Base-by-base conservation (phyloP, 306 rosid genomes). In the Herpetospermum pedunculosum region DNA sequence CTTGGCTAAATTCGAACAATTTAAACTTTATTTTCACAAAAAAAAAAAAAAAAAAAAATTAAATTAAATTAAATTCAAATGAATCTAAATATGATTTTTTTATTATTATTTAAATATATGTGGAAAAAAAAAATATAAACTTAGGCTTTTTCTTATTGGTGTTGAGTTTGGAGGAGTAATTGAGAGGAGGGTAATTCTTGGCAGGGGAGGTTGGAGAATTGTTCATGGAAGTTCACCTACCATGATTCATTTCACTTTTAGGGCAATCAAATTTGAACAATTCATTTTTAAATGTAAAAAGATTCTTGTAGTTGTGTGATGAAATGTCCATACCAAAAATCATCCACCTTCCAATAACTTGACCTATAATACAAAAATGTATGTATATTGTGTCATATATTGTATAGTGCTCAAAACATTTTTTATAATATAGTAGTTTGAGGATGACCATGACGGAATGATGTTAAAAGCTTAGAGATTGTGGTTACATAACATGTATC, bases 201-300 rank as follows among this genome's bases (percentile, higher is more conserved):
- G 14, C n/a, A 19, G 5, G n/a, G 26, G 19, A 19, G 71, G 47
- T 64, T 21, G 71, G 23, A 19, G 29, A 55, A 35, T 64, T 64
- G 48, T 64, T 64, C 30, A 37, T 64, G 49, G 71, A 64, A 64
- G 48, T 64, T 64, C 26, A 37, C 71, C 47, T 37, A 64, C 71
- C 47, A 34, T 63, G 47, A 5, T 19, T 35, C 28, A 35, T 63
- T 64, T 21, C 30, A 57, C 8, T 8, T 3, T 50, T 50, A 5
- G 8, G 26, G 28, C 28, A 50, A 19, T 44, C 49, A 44, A 44
- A 44, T 44, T 44, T 41, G 14, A 41, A 41, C 46, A 1, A 1
- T 41, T 3, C 2, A 8, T 10, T 4, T 48, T n/a, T 4, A 18
- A 49, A 49, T 49, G 10, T 1, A 49, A 2, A 49, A 49, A 49